Evolutionary conservation across 768 basidiomycete species (phyloP).

Genomic region (Phallus indusiatus): DNA sequence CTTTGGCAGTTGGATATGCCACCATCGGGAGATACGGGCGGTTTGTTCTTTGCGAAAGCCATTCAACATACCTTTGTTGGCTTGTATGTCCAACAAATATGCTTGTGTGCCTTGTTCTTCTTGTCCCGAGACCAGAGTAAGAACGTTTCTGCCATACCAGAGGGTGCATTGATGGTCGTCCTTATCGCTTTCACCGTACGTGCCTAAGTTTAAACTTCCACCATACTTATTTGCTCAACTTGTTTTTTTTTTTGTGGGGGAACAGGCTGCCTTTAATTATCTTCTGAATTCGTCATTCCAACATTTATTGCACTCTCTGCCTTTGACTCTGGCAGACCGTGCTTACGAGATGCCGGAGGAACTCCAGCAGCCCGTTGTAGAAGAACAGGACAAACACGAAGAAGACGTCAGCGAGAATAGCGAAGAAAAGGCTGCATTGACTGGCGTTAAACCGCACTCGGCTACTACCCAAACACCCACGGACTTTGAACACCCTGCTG

Average conservation of each 20-base stretch:
- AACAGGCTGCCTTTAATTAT: constrained; percentile 59
- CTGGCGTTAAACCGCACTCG: not conserved
- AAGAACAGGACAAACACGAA: constrained; percentile 10
- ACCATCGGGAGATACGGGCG: constrained; percentile 69
- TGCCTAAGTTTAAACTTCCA: constrained; percentile 1
- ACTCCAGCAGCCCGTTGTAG: constrained; percentile 9
- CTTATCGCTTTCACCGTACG: constrained; percentile 77
- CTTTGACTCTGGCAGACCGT: constrained; percentile 69
- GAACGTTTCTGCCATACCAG: constrained; percentile 49
- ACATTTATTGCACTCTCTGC: constrained; percentile 67
- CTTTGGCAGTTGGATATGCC: constrained; percentile 71
- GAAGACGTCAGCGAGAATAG: constrained; percentile 10
- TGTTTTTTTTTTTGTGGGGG: too few relatives aligned
- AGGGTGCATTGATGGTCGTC: constrained; percentile 79
- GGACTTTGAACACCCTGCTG: constrained; percentile 79
- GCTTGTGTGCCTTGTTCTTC: constrained; percentile 81
- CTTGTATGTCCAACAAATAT: constrained; percentile 79
- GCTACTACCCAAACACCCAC: constrained; percentile 17
- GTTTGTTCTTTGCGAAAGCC: constrained; percentile 91
- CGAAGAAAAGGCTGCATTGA: constrained; percentile 14
- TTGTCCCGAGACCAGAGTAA: constrained; percentile 49
- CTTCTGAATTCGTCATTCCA: constrained; percentile 72
- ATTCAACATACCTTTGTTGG: constrained; percentile 91
- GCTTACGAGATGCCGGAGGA: constrained; percentile 32
- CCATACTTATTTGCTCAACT: not conserved